Percentiles rank a stretch among this genome's conserved stretches.
These are phyloP conservation scores for Dothideomycetes sp. DNA, from an alignment of 2,329 filamentous ascomycete genomes.

Conservation along the genomic window DNA sequence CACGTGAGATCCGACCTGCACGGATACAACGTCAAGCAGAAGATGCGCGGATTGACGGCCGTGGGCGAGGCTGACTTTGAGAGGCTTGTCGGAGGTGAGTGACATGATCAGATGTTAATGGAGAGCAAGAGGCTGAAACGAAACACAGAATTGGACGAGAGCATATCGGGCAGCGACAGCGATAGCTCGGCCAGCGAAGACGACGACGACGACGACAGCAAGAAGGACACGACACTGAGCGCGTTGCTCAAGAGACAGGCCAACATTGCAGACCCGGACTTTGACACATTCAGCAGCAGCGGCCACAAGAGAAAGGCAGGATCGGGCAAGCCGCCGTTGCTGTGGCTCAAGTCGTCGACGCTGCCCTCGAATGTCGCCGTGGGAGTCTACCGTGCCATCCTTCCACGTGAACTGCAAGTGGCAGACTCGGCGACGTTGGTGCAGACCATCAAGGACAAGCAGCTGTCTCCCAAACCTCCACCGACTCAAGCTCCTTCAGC, in stretches of 20 bases:
- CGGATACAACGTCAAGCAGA: constrained; percentile 89
- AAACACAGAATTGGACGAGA: constrained; percentile 88
- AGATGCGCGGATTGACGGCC: constrained; percentile 60
- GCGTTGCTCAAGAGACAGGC: constrained; percentile 77
- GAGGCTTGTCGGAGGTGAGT: constrained; percentile 68
- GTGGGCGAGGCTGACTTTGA: constrained; percentile 80
- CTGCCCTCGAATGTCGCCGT: constrained; percentile 72
- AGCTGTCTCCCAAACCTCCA: constrained; percentile 55
- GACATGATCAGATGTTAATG: constrained; percentile 20
- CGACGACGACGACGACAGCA: constrained; percentile 56
- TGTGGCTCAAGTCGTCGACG: constrained; percentile 75
- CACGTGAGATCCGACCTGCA: constrained; percentile 89
- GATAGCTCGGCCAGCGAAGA: constrained; percentile 56
- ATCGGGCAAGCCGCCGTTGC: constrained; percentile 60
- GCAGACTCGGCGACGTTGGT: constrained; percentile 49
- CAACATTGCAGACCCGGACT: constrained; percentile 51
- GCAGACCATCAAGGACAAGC: constrained; percentile 64
- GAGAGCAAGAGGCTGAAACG: background rate
- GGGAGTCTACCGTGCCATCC: constrained; percentile 75
- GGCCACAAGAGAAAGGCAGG: constrained; percentile 44
- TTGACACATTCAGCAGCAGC: constrained; percentile 32
- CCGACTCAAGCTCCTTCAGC: constrained; percentile 33
- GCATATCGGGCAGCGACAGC: constrained; percentile 77
- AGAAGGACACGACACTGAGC: constrained; percentile 63
- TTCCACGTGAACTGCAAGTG: constrained; percentile 63